Base-by-base conservation (phyloP, 2,329 filamentous ascomycete genomes). In the Trichoderma atrobrunneum region DNA sequence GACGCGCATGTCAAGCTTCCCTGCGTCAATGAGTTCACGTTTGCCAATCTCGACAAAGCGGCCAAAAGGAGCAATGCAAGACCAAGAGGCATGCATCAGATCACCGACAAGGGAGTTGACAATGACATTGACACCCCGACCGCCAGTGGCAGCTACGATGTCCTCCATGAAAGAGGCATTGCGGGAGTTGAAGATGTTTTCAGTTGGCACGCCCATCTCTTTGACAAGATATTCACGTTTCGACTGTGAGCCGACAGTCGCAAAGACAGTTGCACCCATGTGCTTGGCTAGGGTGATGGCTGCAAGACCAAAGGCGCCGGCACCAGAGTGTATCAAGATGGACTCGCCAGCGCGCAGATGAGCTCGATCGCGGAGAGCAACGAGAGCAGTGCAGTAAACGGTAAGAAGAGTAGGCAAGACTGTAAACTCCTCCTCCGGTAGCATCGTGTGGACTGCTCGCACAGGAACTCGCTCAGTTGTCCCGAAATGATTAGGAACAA, bases 151-250 rank as follows among this genome's bases (percentile, higher is more conserved):
- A 12, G 72, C 48, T 14, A 75, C 30, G 12, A 79, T 74, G 2
- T 74, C 74, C 3, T 72, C 56, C 4, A 74, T 74, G 34, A 82
- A 82, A 1, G 72, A 66, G 1, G 69, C 61, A 57, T 76, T 74
- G 2, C 77, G 74, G 32, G 75, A 77, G 12, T 74, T 75, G 61
- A 81, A 78, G 7, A 82, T 79, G 59, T 78, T 78, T 16, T 74
- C 68, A 11, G 73, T 56, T 0, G 76, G 75, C n/a, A 82, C 77
- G 3, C 74, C 74, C 71, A 77, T 80, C 10, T 70, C 67, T 0
- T 76, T 70, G 11, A 74, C 74, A 5, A 82, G 60, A 6, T 79
- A 71, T 2, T 78, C 65, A 8, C 73, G 74, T 71, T 81, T 80
- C 21, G 75, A 76, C 14, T 73, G 28, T 5, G 74, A 76, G 7